Conservation (phyloP, 2,329 filamentous ascomycete species). For the Curvularia spicifera region DNA sequence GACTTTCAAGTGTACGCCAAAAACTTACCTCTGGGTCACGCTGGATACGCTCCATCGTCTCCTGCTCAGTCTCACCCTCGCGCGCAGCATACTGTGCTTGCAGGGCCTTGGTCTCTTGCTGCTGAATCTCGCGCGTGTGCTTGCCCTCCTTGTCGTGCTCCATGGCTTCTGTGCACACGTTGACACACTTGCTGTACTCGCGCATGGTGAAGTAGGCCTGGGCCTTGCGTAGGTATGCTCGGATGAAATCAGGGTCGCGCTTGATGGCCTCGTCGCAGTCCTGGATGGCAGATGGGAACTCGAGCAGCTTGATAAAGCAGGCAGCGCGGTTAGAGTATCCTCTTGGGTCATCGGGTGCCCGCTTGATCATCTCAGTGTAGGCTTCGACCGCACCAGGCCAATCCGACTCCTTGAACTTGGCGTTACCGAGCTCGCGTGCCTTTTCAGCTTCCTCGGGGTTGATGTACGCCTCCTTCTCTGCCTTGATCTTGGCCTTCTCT, state of each 20-base stretch:
- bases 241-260: conserved; percentile 89
- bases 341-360: conserved; percentile 87
- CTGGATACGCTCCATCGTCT: conserved; percentile 90
- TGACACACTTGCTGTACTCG: conserved; percentile 94
- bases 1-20: not conserved
- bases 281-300: conserved; percentile 89
- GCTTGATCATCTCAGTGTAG: conserved; percentile 96
- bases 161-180: conserved; percentile 82
- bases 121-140: conserved; percentile 89
- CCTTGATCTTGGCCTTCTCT: conserved; percentile 82
- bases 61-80: conserved; percentile 93
- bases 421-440: conserved; percentile 91
- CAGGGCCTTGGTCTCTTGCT: conserved; percentile 91
- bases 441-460: conserved; percentile 92
- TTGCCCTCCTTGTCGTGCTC: conserved; percentile 79
- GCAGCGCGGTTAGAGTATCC: conserved; percentile 98
- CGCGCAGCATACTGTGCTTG: conserved; percentile 87
- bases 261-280: conserved; percentile 93
- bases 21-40: conserved; percentile 83
- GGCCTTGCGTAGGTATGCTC: conserved; percentile 94
- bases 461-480: conserved; percentile 79
- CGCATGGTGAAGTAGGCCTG: conserved; percentile 97
- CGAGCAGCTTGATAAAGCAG: conserved; percentile 94
- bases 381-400: conserved; percentile 94
- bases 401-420: conserved; percentile 95